These are phyloP conservation scores for Nemania sp. DNA, from an alignment of 2,329 filamentous ascomycete species.

Conservation along the genomic window DNA sequence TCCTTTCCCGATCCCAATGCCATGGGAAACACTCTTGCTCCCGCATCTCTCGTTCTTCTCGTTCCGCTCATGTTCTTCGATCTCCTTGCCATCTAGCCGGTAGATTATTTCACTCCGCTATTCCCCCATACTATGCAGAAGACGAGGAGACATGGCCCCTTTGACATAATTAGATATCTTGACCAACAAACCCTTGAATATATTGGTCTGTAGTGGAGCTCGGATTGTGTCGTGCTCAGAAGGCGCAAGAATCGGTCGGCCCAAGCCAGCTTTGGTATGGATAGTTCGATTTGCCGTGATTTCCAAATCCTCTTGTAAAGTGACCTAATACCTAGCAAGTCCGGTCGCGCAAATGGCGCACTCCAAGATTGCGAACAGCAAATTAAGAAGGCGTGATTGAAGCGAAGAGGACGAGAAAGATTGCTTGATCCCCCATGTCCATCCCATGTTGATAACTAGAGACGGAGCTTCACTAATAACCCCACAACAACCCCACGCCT, in stretches of 20 bases:
- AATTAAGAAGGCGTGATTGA: not conserved
- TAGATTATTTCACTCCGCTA: conserved; percentile 2
- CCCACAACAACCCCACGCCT: conserved; percentile 36
- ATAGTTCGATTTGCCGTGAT: no score
- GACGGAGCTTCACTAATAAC: conserved; percentile 21
- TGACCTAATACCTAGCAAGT: not conserved
- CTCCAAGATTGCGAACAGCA: not conserved
- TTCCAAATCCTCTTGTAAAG: not conserved
- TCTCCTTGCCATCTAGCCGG: conserved; percentile 9
- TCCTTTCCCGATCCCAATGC: not conserved
- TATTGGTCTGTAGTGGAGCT: not conserved
- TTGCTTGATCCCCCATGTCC: not conserved
- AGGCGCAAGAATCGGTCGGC: not conserved
- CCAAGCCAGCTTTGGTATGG: not conserved
- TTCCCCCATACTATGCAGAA: not conserved
- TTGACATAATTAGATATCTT: not conserved
- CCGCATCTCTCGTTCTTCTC: not conserved
- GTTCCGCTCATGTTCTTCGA: not conserved
- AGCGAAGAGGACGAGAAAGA: conserved; percentile 2
- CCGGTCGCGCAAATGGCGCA: not conserved
- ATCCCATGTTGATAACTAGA: conserved; percentile 2
- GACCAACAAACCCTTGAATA: not conserved
- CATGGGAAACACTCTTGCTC: not conserved
- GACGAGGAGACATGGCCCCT: conserved; percentile 4
- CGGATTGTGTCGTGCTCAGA: not conserved